Conservation (phyloP, 768 basidiomycete genomes). For the Boletus coccyginus region DNA sequence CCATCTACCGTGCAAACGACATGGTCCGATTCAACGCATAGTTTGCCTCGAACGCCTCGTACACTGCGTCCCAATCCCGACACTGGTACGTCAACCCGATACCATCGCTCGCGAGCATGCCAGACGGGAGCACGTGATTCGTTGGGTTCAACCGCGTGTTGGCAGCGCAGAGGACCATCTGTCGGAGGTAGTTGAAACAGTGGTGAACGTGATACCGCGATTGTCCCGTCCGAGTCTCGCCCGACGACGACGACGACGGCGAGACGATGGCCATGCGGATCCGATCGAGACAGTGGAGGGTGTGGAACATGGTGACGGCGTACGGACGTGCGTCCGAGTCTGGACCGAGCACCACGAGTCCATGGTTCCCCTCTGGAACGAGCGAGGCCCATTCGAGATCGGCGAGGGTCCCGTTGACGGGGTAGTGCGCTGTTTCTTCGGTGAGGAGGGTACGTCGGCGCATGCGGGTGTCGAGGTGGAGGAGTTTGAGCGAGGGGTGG, state of each 20-base stretch:
- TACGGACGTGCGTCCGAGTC: slow-evolving; percentile 25
- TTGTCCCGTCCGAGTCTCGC: not conserved
- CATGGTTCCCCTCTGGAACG: slow-evolving; percentile 19
- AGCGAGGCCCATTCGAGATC: slow-evolving; percentile 26
- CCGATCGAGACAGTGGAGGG: slow-evolving; percentile 39
- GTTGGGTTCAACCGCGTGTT: slow-evolving; percentile 32
- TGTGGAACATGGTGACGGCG: slow-evolving; percentile 39
- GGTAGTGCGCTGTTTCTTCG: slow-evolving; percentile 26
- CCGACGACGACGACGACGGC: not conserved
- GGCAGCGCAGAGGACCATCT: slow-evolving; percentile 37
- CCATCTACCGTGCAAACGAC: slow-evolving; percentile 4
- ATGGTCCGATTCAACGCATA: slow-evolving; percentile 20
- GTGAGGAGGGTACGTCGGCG: slow-evolving; percentile 12
- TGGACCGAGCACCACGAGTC: slow-evolving; percentile 14
- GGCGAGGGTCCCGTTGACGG: slow-evolving; percentile 20
- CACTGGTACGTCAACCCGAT: slow-evolving; percentile 22
- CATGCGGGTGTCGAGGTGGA: slow-evolving; percentile 15
- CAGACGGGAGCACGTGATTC: slow-evolving; percentile 11
- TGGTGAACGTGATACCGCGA: slow-evolving; percentile 25
- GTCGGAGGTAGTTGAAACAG: slow-evolving; percentile 41
- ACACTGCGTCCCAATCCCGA: slow-evolving; percentile 22
- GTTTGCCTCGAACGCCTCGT: slow-evolving; percentile 20
- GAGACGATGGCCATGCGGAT: slow-evolving; percentile 27
- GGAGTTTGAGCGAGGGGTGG: slow-evolving; percentile 7
- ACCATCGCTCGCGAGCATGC: slow-evolving; percentile 16